These are phyloP conservation scores for Triticum timopheevii DNA, from an alignment of 176 grass and related monocot genomes.

Conservation along the genomic window DNA sequence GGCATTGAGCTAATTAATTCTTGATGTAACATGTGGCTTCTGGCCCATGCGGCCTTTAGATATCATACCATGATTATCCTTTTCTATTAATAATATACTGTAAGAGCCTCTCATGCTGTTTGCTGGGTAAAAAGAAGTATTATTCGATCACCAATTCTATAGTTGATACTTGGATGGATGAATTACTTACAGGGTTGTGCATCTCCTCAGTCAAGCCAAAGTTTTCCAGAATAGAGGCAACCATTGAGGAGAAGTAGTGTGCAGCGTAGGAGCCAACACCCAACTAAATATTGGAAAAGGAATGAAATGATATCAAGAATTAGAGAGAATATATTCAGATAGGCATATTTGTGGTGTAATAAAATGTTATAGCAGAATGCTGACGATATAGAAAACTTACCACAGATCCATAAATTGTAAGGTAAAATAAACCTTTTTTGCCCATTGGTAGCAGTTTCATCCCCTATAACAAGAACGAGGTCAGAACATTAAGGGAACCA, in stretches of 20 bases:
- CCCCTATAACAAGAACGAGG: constrained; percentile 47
- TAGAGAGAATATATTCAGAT: not conserved
- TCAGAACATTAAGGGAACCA: constrained; percentile 19
- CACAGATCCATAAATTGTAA: constrained; percentile 94
- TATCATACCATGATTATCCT: not conserved
- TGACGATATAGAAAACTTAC: constrained; percentile 41
- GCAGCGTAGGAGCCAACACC: constrained; percentile 80
- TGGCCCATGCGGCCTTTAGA: not conserved
- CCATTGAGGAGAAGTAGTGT: constrained; percentile 81
- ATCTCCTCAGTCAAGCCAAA: constrained; percentile 90
- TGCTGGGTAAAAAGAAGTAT: not conserved
- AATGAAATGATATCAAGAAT: constrained; percentile 7
- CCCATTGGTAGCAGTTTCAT: constrained; percentile 95
- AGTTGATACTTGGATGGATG: constrained; percentile 14
- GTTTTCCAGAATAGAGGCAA: constrained; percentile 70
- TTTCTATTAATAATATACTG: not conserved
- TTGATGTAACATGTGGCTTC: not conserved
- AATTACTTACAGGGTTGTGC: constrained; percentile 89
- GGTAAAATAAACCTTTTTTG: constrained; percentile 82
- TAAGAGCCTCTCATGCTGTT: not conserved
- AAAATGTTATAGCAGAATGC: constrained; percentile 14
- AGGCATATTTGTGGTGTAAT: not conserved
- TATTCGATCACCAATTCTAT: not conserved
- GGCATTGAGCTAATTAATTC: not conserved
- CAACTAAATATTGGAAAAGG: constrained; percentile 48